These are phyloP conservation scores for Mortierella sp. DNA, from an alignment of 371 early-diverging fungal genomes.

Conservation along the genomic window DNA sequence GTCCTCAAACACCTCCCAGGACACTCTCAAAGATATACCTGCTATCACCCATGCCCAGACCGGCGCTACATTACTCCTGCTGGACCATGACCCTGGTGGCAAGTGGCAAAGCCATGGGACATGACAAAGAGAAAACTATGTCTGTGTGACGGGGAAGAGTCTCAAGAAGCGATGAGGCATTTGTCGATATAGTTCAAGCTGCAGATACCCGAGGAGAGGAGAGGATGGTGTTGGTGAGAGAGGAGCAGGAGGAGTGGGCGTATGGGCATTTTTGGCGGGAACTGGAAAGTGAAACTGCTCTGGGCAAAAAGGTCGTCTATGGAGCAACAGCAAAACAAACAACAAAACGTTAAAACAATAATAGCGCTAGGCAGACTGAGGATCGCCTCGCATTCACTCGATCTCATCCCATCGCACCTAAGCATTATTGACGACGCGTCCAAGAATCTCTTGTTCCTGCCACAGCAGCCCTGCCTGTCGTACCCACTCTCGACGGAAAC, in stretches of 20 bases:
- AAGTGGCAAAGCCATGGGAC: constrained; percentile 26
- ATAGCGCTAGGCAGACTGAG: no score
- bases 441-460: constrained; percentile 27
- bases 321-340: no score
- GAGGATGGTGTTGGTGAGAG: constrained; percentile 15
- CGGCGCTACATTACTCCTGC: constrained; percentile 24
- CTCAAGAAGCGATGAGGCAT: constrained; percentile 31
- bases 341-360: no score
- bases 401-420: constrained; percentile 35
- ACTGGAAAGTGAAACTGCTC: no score
- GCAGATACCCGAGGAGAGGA: constrained; percentile 22
- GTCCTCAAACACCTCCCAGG: constrained; percentile 35
- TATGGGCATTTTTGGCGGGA: constrained; percentile 26
- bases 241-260: constrained; percentile 32
- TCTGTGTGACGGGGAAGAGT: constrained; percentile 41
- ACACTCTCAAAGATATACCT: constrained; percentile 33
- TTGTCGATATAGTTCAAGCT: constrained; percentile 17
- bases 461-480: not conserved
- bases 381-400: no score
- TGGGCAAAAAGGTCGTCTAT: no score
- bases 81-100: constrained; percentile 29
- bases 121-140: constrained; percentile 41
- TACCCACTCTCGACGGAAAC: constrained; percentile 23
- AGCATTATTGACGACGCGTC: constrained; percentile 52
- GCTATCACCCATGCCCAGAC: constrained; percentile 55